Percentiles rank a stretch among this genome's conserved stretches.
Evolutionary conservation across 169 alveolate genomes (phyloP).

Genomic region (Pseudocohnilembus persalinus): DNA sequence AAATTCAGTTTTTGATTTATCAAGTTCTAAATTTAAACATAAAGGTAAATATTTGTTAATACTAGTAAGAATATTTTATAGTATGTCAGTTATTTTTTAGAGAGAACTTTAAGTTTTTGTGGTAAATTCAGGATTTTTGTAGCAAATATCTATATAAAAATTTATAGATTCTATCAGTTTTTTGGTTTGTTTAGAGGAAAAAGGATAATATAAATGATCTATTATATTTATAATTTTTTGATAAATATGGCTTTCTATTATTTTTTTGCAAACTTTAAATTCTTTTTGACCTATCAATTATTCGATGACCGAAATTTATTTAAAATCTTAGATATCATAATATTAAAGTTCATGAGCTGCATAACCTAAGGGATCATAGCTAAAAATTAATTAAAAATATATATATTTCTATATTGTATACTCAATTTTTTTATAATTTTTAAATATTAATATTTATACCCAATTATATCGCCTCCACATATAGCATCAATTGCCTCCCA

Average conservation of each 20-base stretch:
- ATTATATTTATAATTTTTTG: no score
- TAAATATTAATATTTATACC: not conserved
- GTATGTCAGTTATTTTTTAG: not conserved
- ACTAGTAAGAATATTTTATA: not conserved
- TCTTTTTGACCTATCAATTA: not conserved
- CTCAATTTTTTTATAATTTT: not conserved
- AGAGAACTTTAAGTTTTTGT: not conserved
- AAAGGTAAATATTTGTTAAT: not conserved
- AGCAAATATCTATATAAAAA: not conserved
- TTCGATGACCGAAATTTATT: not conserved
- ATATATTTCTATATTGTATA: no score
- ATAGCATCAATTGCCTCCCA: not conserved
- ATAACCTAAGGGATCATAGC: not conserved
- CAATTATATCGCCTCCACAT: not conserved
- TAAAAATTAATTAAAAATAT: no score
- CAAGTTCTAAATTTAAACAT: not conserved
- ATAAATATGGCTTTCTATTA: not conserved
- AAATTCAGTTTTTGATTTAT: not conserved
- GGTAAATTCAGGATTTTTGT: not conserved
- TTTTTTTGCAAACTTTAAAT: not conserved
- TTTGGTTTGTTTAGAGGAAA: not conserved
- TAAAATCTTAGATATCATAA: not conserved
- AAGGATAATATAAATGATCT: not conserved
- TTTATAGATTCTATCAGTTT: not conserved
- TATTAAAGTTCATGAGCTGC: not conserved